A percentile compares a stretch with the other conserved stretches of the same genome.
Conservation (phyloP, 2,329 filamentous ascomycete species). For the Ascochyta clinopodiicola region DNA sequence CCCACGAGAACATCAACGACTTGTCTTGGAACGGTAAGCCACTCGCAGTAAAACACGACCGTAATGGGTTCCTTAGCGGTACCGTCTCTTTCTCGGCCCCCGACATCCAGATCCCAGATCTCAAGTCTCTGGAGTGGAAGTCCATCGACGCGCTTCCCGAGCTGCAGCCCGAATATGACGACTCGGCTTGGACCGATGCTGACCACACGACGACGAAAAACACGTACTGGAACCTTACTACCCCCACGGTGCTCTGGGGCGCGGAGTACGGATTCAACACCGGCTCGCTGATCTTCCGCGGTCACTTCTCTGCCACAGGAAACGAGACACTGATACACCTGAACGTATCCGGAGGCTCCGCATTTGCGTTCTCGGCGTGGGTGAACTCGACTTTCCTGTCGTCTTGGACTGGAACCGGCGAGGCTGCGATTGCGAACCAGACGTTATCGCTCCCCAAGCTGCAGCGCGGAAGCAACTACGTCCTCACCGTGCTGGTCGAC, state of each 20-base stretch:
- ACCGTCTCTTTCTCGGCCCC: conserved; percentile 59
- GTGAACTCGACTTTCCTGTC: conserved; percentile 67
- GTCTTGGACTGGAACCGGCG: conserved; percentile 64
- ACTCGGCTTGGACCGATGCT: conserved; percentile 69
- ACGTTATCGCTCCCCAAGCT: conserved; percentile 63
- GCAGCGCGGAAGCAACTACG: conserved; percentile 58
- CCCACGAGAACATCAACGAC: conserved; percentile 56
- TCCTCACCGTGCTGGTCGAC: conserved; percentile 73
- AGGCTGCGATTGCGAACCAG: conserved; percentile 56
- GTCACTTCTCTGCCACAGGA: conserved; percentile 69
- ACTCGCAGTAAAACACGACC: conserved; percentile 47
- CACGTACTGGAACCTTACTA: conserved; percentile 31
- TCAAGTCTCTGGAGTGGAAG: conserved; percentile 68
- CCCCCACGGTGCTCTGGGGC: conserved; percentile 63
- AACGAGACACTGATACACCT: conserved; percentile 62
- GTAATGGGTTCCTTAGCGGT: conserved; percentile 58
- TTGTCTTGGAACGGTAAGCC: conserved; percentile 65
- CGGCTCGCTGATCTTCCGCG: conserved; percentile 71
- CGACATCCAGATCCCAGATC: conserved; percentile 60
- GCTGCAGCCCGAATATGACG: conserved; percentile 67
- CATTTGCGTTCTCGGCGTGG: conserved; percentile 71
- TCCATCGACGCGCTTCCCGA: conserved; percentile 74
- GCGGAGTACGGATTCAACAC: conserved; percentile 75
- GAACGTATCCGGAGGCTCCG: conserved; percentile 67
- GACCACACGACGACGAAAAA: conserved; percentile 66